phyloP scores from a whole-genome alignment of 75 land plant species.

The Pinus taeda region DNA sequence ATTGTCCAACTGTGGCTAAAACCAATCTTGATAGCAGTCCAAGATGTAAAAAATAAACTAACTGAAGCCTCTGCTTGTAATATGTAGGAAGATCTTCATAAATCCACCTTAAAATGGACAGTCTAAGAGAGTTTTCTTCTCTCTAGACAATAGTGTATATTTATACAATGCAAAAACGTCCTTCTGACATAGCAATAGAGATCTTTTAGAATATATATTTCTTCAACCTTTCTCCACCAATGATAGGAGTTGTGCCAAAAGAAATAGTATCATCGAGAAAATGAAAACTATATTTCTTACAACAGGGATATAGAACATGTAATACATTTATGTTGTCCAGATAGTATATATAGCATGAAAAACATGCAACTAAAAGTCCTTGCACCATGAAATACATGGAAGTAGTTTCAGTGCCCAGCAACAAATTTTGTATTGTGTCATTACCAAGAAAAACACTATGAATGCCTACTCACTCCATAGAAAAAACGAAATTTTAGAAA shows the following conservation, averaged over 20 bases:
- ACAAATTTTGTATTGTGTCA: neutral
- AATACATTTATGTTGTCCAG: neutral
- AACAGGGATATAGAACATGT: neutral
- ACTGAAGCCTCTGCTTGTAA: constrained; percentile 45
- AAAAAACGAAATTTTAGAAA: no score
- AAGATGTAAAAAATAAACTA: constrained; percentile 76
- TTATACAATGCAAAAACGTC: constrained; percentile 60
- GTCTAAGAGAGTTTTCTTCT: constrained; percentile 57
- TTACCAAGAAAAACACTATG: neutral
- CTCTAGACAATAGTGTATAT: constrained; percentile 52
- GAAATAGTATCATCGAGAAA: no score
- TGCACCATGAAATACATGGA: neutral
- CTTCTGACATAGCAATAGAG: constrained; percentile 24
- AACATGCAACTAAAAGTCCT: neutral
- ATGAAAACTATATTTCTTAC: no score
- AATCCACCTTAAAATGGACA: constrained; percentile 42
- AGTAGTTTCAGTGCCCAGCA: neutral
- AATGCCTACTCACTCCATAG: no score
- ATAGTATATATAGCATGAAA: neutral
- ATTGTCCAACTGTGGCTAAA: constrained; percentile 69
- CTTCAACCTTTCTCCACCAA: constrained; percentile 35
- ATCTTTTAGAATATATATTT: constrained; percentile 54
- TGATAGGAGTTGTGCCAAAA: constrained; percentile 26
- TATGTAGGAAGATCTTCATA: constrained; percentile 51
- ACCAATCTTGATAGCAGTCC: constrained; percentile 64